A percentile compares a stretch with the other conserved stretches of the same genome.
Conservation (phyloP, 306 rosid species). For the Cyamopsis tetragonoloba region DNA sequence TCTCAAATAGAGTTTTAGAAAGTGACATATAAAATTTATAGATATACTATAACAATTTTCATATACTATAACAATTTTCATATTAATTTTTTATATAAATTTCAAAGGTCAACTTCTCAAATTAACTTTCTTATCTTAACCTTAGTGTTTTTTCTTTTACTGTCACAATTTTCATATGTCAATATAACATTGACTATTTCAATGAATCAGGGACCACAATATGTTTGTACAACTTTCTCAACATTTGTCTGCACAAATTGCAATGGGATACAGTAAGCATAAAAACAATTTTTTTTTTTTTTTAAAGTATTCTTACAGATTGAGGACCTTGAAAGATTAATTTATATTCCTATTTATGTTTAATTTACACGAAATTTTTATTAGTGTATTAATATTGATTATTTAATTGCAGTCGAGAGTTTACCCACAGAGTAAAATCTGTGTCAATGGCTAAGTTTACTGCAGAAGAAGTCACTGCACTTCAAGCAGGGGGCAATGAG, state of each 20-base stretch:
- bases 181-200: no score
- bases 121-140: no score
- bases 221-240: slow-evolving; percentile 75
- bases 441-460: no score
- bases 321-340: not conserved
- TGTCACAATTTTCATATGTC: no score
- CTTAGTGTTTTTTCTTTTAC: no score
- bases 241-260: slow-evolving; percentile 83
- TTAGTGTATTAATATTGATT: not conserved
- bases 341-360: not conserved
- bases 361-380: not conserved
- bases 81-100: no score
- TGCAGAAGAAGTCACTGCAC: slow-evolving; percentile 66
- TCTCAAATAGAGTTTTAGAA: no score
- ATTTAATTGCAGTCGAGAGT: slow-evolving; percentile 64
- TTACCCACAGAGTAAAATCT: slow-evolving; percentile 85
- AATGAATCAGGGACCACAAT: no score
- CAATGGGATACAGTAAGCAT: slow-evolving; percentile 86
- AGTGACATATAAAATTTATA: no score
- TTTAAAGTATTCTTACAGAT: not conserved
- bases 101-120: no score
- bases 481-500: slow-evolving; percentile 85
- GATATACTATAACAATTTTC: no score
- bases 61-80: no score
- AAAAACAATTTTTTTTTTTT: not conserved